Evolutionary conservation across 306 rosid species (phyloP), one percentile per base, ranked within the genome.

Genomic region (Calophaca sinica): DNA sequence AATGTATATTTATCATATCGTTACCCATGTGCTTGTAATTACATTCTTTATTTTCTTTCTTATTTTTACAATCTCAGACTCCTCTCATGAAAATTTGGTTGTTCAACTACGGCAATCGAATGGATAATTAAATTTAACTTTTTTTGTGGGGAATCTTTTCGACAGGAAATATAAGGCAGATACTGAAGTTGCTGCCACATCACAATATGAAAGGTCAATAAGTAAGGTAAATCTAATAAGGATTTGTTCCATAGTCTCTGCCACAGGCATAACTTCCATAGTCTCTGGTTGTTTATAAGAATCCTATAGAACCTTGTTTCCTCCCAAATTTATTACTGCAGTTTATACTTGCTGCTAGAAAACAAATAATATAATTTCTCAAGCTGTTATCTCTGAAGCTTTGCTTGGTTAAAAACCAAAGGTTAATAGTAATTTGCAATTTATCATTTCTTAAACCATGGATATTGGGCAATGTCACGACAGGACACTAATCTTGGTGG

Each of bases 221-320:
- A 93, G 72, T 82, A 87, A 94, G 98, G 98, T 94, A 86, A 84
- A 58, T 82, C 46, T 50, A 32, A 9, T 41, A 61, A 55, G 59
- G 49, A 49, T 44, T 70, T 28, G 57, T 46, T 58, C 46, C 71
- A 20, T 62, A 33, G 76, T 58, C 45, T 31, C 13, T 10, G 41
- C 72, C 81, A 59, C 77, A 35, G 12, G 38, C 46, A 49, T 50
- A 65, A 72, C 29, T 39, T 2, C 7, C 44, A 39, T 39, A 39
- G 2, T 4, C 4, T 39, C 8, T 35, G 8, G 44, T 6, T 2
- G 3, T 39, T 39, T 39, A 6, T 39, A 39, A 39, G 44, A 39
- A 39, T 39, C 44, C 44, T 1, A 39, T 39, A 39, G 7, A 39
- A 39, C 6, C 6, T 4, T 1, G 0, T 39, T 39, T 39, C 7